Percentiles rank a stretch among this genome's conserved stretches.
phyloP scores from a whole-genome alignment of 1,284 basidiomycete species.

The Cutaneotrichosporon daszewskae region DNA sequence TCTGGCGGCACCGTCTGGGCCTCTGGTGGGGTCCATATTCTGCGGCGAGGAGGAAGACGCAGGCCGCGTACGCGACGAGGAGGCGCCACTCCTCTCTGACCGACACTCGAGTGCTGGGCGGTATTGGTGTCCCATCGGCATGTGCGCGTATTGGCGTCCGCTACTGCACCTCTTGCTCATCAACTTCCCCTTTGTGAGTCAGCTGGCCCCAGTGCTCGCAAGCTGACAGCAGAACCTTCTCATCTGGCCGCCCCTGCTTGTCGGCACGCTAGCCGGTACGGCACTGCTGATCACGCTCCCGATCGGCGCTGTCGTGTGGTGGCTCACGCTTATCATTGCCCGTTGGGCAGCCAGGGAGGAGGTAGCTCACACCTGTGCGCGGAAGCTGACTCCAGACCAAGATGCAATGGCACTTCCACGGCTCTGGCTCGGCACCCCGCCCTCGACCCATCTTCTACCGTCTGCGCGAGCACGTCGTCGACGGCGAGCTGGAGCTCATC shows the following conservation, averaged over 20 bases:
- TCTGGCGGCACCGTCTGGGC: too few relatives aligned
- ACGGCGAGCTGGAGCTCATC: slow-evolving; percentile 18
- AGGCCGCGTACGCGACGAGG: slow-evolving; percentile 6
- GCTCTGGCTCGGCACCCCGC: background rate
- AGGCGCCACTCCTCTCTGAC: background rate
- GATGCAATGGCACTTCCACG: slow-evolving; percentile 5
- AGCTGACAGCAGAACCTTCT: slow-evolving; percentile 33
- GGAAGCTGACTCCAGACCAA: too few relatives aligned
- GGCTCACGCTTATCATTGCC: slow-evolving; percentile 42
- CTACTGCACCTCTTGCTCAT: slow-evolving; percentile 36
- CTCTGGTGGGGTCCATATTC: background rate
- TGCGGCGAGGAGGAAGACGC: slow-evolving; percentile 6
- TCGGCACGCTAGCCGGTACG: slow-evolving; percentile 43
- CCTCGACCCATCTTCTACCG: slow-evolving; percentile 33
- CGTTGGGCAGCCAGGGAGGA: slow-evolving; percentile 41
- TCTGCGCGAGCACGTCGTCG: background rate
- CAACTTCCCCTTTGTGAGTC: slow-evolving; percentile 45
- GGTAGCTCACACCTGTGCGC: too few relatives aligned
- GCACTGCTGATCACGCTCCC: slow-evolving; percentile 45
- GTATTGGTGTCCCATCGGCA: slow-evolving; percentile 34
- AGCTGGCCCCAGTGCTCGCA: too few relatives aligned
- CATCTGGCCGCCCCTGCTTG: slow-evolving; percentile 42
- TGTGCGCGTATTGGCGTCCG: slow-evolving; percentile 32
- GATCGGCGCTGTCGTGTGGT: slow-evolving; percentile 44
- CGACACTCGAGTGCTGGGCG: slow-evolving; percentile 11